A percentile compares a stretch with the other conserved stretches of the same genome.
Evolutionary conservation across 106 monocot genomes (phyloP).

Genomic region (Dendrobium huoshanense): DNA sequence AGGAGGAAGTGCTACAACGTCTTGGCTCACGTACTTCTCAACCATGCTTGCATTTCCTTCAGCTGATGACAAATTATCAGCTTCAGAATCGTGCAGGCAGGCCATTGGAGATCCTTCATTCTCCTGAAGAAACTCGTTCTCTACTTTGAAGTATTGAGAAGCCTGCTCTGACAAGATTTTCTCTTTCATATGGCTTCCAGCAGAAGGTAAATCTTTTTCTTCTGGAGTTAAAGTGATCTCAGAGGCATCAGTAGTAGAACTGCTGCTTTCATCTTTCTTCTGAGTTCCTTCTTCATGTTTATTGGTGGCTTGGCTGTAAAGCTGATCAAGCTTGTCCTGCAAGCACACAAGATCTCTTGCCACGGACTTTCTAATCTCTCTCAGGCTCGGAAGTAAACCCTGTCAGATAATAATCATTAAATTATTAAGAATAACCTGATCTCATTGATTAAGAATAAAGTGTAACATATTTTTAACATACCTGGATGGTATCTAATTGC

Average conservation of each 20-base stretch:
- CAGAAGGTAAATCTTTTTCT: neutral
- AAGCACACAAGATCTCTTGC: constrained; percentile 39
- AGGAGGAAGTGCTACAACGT: neutral
- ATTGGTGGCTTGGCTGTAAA: constrained; percentile 8
- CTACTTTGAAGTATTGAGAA: too few species aligned
- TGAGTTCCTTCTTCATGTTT: neutral
- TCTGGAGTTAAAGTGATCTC: neutral
- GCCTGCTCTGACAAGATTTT: too few species aligned
- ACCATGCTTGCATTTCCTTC: neutral
- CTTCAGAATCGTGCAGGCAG: neutral
- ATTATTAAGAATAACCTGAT: neutral
- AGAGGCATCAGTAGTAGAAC: neutral
- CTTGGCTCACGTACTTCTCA: neutral
- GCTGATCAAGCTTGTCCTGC: constrained; percentile 53
- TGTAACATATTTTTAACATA: constrained; percentile 7
- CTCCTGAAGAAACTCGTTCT: neutral
- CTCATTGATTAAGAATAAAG: neutral
- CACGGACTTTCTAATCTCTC: constrained; percentile 43
- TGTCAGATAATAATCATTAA: constrained; percentile 9
- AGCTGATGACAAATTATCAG: neutral
- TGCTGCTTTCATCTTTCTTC: neutral
- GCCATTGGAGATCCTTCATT: neutral
- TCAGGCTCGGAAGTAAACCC: constrained; percentile 53
- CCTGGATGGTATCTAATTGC: constrained; percentile 73
- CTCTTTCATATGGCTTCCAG: too few species aligned